A percentile compares a stretch with the other conserved stretches of the same genome.
Evolutionary conservation across 2,329 filamentous ascomycete genomes (phyloP).

Genomic region (Trichoderma koningii): DNA sequence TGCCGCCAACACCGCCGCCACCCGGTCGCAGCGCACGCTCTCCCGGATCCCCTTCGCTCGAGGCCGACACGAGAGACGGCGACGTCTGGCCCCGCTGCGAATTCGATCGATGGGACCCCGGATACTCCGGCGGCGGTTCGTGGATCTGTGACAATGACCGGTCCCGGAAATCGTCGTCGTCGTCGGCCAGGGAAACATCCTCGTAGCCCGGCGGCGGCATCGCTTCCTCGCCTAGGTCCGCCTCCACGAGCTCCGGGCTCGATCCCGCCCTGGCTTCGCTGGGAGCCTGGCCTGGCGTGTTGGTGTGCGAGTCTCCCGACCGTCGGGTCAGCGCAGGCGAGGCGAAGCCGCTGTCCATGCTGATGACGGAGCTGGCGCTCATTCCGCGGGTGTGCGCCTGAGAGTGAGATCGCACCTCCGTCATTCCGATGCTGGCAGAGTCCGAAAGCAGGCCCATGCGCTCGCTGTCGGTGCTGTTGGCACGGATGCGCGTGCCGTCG

Average conservation of each 20-base stretch:
- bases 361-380: slow-evolving; percentile 59
- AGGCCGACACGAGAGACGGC: slow-evolving; percentile 8
- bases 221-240: slow-evolving; percentile 49
- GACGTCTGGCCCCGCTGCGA: slow-evolving; percentile 31
- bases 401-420: slow-evolving; percentile 37
- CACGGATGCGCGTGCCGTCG: slow-evolving; percentile 74
- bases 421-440: slow-evolving; percentile 62
- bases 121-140: slow-evolving; percentile 57
- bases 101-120: slow-evolving; percentile 41
- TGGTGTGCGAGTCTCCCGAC: slow-evolving; percentile 48
- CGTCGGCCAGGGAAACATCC: slow-evolving; percentile 48
- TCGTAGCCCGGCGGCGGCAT: slow-evolving; percentile 61
- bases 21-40: not conserved
- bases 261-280: slow-evolving; percentile 49
- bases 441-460: slow-evolving; percentile 70
- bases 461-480: slow-evolving; percentile 73
- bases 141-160: slow-evolving; percentile 46
- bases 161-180: slow-evolving; percentile 42
- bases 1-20: slow-evolving; percentile 42
- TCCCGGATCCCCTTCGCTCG: slow-evolving; percentile 6
- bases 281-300: slow-evolving; percentile 42
- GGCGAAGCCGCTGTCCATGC: slow-evolving; percentile 52
- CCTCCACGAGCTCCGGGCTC: slow-evolving; percentile 55
- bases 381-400: slow-evolving; percentile 47
- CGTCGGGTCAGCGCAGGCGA: slow-evolving; percentile 41